Evolutionary conservation across 768 basidiomycete genomes (phyloP).

Genomic region (Amanita molliuscula): DNA sequence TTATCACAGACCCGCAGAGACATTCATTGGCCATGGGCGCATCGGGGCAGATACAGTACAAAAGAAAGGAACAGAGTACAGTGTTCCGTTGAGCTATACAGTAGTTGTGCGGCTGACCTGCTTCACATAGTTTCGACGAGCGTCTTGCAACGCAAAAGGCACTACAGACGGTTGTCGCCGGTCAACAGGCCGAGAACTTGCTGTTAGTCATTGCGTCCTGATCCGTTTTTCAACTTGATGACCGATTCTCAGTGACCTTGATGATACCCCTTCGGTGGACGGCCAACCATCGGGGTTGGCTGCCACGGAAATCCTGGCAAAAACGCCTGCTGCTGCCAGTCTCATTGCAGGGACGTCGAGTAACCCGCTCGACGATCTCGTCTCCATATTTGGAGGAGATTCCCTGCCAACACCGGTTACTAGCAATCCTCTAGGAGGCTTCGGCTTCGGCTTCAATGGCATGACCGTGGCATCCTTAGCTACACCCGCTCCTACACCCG

Average conservation of each 20-base stretch:
- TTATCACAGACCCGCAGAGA: conserved; percentile 95
- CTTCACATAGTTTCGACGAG: conserved; percentile 46
- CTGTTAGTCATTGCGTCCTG: conserved; percentile 33
- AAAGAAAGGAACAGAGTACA: conserved; percentile 51
- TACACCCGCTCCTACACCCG: conserved; percentile 18
- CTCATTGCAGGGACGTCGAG: conserved; percentile 70
- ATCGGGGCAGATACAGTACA: conserved; percentile 76
- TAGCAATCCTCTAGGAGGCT: conserved; percentile 11
- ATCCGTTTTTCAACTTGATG: not conserved
- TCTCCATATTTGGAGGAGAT: conserved; percentile 73
- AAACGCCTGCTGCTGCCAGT: conserved; percentile 65
- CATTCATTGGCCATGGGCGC: conserved; percentile 88
- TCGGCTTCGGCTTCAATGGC: conserved; percentile 12
- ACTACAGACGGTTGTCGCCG: conserved; percentile 82
- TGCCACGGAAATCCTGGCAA: conserved; percentile 62
- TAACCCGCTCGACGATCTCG: conserved; percentile 89
- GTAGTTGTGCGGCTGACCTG: not conserved
- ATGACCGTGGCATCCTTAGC: conserved; percentile 17
- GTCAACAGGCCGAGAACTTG: conserved; percentile 90
- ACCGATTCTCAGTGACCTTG: conserved; percentile 53
- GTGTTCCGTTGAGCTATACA: conserved; percentile 10
- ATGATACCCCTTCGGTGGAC: conserved; percentile 53
- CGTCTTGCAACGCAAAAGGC: conserved; percentile 70
- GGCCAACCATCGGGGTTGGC: conserved; percentile 67
- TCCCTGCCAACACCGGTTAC: conserved; percentile 7